Evolutionary conservation across 1,139 yeast species (phyloP), one percentile per base, ranked within the genome.

Genomic region (Cylindricascospora bacillispora): DNA sequence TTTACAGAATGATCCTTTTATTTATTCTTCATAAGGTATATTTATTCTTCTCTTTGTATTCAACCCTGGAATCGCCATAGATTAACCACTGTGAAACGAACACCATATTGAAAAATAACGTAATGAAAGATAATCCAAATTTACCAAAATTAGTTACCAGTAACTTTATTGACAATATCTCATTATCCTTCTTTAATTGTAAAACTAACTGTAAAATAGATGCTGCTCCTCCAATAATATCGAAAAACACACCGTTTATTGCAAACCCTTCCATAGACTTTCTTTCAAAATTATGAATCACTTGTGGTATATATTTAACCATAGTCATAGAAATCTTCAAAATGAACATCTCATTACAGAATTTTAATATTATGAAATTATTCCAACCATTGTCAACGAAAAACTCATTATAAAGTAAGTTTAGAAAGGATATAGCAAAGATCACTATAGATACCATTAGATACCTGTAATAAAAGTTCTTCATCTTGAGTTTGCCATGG

Each of bases 261-360:
- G 80, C 67, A 45, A 72, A 70, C 1, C 81, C 82, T 33, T 57
- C 54, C 45, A 74, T 68, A 2, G 78, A 67, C 36, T 60, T 58
- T 30, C 81, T 62, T 27, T 59, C 59, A 35, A 54, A 58, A 41
- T 74, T 75, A 44, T 70, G 67, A 18, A 55, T 40, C 4, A 73
- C 63, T 44, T 75, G 83, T 0, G 83, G 82, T 4, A 75, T 46
- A 44, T 73, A 72, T 46, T 75, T 75, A 35, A 69, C 57, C 17
- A 70, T 52, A 33, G 77, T 70, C 63, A 72, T 64, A 15, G 56
- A 36, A 12, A 74, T 67, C 52, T 74, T 74, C 35, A 70, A 56
- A 9, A 40, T 11, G 25, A 43, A 45, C 27, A 54, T 30, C 24
- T 38, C 38, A 28, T 52, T 50, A 26, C 54, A 50, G 30, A 41